Conservation (phyloP, 345 rosid genomes). For the Hibiscus mutabilis region DNA sequence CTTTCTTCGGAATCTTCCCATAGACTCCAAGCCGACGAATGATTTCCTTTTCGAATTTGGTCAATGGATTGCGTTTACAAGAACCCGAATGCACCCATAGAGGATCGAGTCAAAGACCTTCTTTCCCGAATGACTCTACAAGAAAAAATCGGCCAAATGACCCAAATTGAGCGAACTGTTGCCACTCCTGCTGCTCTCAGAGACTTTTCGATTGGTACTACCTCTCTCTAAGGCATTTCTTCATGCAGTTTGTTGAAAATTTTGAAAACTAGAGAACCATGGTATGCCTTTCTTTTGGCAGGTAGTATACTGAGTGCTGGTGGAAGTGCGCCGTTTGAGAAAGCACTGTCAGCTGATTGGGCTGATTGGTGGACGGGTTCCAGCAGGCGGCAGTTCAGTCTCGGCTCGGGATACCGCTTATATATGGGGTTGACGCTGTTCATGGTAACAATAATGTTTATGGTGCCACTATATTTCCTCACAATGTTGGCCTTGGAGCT, state of each 20-base stretch:
- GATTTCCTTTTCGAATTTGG: background rate
- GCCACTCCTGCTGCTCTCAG: conserved; percentile 43
- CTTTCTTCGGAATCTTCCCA: background rate
- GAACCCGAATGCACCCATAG: conserved; percentile 45
- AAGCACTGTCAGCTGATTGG: conserved; percentile 60
- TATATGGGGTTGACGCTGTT: conserved; percentile 87
- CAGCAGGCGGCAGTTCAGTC: conserved; percentile 63
- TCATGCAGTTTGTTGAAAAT: background rate
- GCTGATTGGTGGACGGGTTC: conserved; percentile 77
- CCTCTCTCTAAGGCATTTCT: background rate
- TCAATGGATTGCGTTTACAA: conserved; percentile 47
- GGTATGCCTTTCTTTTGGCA: conserved; percentile 18
- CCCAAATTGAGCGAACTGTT: conserved; percentile 63
- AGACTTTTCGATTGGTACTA: conserved; percentile 48
- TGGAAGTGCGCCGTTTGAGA: conserved; percentile 63
- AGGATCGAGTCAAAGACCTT: conserved; percentile 71
- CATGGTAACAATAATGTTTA: conserved; percentile 77
- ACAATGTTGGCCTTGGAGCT: conserved; percentile 84
- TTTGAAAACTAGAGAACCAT: background rate
- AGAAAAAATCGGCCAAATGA: conserved; percentile 87
- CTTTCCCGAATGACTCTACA: conserved; percentile 68
- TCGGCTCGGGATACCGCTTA: conserved; percentile 72
- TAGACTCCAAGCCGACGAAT: background rate
- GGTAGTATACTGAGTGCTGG: conserved; percentile 76
- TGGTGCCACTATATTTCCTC: conserved; percentile 88